phyloP scores from a whole-genome alignment of 2,329 filamentous ascomycete species.

The Sporothrix schenckii region DNA sequence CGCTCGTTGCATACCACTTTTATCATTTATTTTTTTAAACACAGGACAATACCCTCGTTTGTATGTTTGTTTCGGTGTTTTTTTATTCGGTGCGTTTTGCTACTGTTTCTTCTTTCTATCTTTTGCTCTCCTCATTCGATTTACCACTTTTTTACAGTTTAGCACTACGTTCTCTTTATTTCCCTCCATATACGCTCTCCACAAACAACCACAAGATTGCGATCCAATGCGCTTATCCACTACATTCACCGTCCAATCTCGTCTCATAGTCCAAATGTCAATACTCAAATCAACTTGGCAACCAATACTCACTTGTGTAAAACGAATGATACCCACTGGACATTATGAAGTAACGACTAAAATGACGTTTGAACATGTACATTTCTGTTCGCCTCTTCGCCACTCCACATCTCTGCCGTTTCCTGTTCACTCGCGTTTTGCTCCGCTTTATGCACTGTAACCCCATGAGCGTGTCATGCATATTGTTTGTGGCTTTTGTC shows the following conservation, averaged over 20 bases:
- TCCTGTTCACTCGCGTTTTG: neutral
- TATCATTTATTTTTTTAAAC: neutral
- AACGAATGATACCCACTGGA: no score
- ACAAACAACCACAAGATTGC: conserved; percentile 9
- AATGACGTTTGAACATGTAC: no score
- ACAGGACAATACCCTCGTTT: conserved; percentile 18
- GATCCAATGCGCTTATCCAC: neutral
- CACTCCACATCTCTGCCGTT: neutral
- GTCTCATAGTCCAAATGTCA: neutral
- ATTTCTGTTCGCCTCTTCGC: neutral
- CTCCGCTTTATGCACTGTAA: conserved; percentile 15
- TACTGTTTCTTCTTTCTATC: neutral
- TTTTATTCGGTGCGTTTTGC: neutral
- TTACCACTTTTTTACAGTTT: neutral
- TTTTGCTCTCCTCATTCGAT: neutral
- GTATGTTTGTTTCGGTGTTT: neutral
- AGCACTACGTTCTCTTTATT: neutral
- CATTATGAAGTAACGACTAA: no score
- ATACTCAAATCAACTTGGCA: neutral
- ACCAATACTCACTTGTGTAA: no score
- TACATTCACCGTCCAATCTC: neutral
- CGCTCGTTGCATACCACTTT: conserved; percentile 1
- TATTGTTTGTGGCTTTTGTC: conserved; percentile 6
- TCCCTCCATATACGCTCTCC: neutral
- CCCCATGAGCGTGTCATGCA: conserved; percentile 21